Conservation (phyloP, 495 filamentous ascomycete species). For the Alectoria sarmentosa region DNA sequence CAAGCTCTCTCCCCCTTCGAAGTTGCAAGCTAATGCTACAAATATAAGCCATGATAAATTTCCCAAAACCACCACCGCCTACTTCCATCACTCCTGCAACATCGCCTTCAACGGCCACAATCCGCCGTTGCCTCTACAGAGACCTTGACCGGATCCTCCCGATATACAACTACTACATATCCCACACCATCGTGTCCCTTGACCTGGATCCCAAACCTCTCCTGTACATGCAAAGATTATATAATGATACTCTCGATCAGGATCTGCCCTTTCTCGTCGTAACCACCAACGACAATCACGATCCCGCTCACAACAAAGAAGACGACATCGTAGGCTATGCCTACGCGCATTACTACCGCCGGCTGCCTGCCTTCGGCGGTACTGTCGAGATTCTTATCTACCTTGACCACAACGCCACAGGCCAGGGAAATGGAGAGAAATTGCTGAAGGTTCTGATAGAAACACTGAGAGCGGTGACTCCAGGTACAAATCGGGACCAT, state of each 20-base stretch:
- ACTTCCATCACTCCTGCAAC: no score
- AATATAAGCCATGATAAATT: not conserved
- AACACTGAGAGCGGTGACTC: slow-evolving; percentile 4
- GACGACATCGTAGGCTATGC: slow-evolving; percentile 29
- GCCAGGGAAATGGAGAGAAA: slow-evolving; percentile 20
- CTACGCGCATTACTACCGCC: slow-evolving; percentile 19
- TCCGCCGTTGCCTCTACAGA: not conserved
- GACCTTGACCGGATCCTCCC: slow-evolving; percentile 28
- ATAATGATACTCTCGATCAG: slow-evolving; percentile 19
- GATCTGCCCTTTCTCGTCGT: slow-evolving; percentile 31
- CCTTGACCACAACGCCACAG: slow-evolving; percentile 27
- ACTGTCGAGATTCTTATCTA: slow-evolving; percentile 32
- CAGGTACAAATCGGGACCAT: slow-evolving; percentile 3
- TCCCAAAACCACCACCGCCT: no score
- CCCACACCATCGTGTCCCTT: slow-evolving; percentile 30
- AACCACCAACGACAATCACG: slow-evolving; percentile 12
- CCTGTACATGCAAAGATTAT: slow-evolving; percentile 23
- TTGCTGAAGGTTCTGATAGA: slow-evolving; percentile 23
- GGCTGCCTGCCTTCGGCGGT: slow-evolving; percentile 27
- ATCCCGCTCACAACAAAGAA: not conserved
- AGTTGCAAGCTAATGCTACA: not conserved
- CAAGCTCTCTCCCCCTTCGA: not conserved
- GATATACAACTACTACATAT: slow-evolving; percentile 32
- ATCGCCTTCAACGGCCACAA: not conserved
- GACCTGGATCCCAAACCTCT: slow-evolving; percentile 23